A percentile compares a stretch with the other conserved stretches of the same genome.
Conservation (phyloP, 768 basidiomycete species). For the Panellus pusillus region DNA sequence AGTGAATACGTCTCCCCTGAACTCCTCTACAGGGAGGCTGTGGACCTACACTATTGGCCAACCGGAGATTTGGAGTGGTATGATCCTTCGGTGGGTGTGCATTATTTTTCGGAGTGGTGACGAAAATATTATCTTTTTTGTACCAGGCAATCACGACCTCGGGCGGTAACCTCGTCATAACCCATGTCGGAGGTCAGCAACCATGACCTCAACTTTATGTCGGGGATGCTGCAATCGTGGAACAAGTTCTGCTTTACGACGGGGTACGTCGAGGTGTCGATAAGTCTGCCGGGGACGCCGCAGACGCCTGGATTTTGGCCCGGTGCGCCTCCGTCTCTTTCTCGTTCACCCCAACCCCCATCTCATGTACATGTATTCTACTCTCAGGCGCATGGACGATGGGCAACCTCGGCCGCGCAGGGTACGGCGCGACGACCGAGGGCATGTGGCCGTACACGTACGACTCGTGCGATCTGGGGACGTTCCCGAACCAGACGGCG, state of each 20-base stretch:
- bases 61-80: constrained; percentile 91
- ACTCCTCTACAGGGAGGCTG: constrained; percentile 66
- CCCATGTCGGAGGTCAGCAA: constrained; percentile 65
- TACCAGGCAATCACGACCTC: constrained; percentile 66
- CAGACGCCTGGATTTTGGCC: constrained; percentile 82
- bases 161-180: constrained; percentile 79
- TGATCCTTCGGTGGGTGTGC: constrained; percentile 56
- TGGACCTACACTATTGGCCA: constrained; percentile 82
- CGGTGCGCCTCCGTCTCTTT: constrained; percentile 40
- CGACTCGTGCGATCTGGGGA: constrained; percentile 83
- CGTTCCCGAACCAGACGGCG: constrained; percentile 76
- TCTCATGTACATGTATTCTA: background rate
- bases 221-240: constrained; percentile 23
- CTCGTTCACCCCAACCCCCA: constrained; percentile 3
- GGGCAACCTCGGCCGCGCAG: constrained; percentile 81
- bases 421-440: constrained; percentile 88
- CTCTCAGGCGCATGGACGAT: constrained; percentile 74
- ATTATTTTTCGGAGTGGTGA: background rate
- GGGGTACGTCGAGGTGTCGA: constrained; percentile 82
- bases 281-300: constrained; percentile 70
- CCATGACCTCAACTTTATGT: constrained; percentile 77
- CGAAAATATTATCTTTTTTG: too few species aligned
- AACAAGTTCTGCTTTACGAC: constrained; percentile 81
- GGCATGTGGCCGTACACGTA: constrained; percentile 88
- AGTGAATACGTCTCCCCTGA: background rate